Evolutionary conservation across 139 green algal genomes (phyloP), one percentile per base, ranked within the genome.

Genomic region (Volvox reticuliferus): DNA sequence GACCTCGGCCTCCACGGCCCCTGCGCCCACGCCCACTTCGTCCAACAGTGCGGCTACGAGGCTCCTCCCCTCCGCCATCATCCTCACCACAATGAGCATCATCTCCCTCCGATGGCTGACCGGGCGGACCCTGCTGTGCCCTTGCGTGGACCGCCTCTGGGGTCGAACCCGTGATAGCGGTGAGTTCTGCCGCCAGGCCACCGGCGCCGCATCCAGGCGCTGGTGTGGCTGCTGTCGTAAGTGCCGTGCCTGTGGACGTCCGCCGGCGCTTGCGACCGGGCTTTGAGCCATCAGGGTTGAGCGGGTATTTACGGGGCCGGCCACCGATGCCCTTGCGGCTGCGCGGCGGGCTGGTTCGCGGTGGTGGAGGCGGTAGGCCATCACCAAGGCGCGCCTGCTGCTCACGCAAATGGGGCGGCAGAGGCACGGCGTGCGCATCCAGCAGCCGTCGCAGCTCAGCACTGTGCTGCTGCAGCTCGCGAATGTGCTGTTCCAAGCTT

Each of bases 311-410:
- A 3, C 83, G 35, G 26, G 83, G 83, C 83, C 83, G 83, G 14
- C 83, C 83, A 35, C 83, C 83, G 24, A 88, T 68, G 83, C 83
- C 83, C 83, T 88, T 88, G 35, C 83, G 83, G 83, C 67, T 88
- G 35, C 35, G 35, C 67, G 83, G 83, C 12, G 83, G 67, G 32
- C 26, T 67, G 61, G 0, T 67, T 36, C 81, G 81, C 17, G 67
- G 35, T 65, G 82, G 82, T 65, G 32, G 82, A 63, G 82, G 82
- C 67, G 83, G 83, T 36, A 88, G 83, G 12, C 83, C 83, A 1
- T n/a, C 33, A 17, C 67, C 83, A 36, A 88, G 83, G 36, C 6
- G 2, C 24, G 24, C 36, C 67, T 67, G 36, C 33, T 67, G 24
- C 83, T 16, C 67, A 24, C 1, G 12, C 83, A 88, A 68, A 2